Conservation (phyloP, 2,329 filamentous ascomycete species). For the Paraphaeosphaeria minitans region DNA sequence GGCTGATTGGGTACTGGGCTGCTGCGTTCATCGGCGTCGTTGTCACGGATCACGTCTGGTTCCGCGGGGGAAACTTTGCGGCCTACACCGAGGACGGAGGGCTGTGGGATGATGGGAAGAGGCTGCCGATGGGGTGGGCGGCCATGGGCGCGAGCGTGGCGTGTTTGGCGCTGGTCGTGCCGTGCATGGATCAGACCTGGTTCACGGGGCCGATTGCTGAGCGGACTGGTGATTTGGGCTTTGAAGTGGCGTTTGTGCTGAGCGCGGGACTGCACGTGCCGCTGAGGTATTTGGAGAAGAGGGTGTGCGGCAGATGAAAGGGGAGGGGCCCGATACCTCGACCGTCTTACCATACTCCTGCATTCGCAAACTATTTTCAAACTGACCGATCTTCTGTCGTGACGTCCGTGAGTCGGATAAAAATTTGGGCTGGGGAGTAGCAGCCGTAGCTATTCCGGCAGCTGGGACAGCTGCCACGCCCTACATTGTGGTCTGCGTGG, state of each 20-base stretch:
- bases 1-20: constrained; percentile 45
- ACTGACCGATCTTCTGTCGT: no score
- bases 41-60: constrained; percentile 46
- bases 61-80: constrained; percentile 38
- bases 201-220: constrained; percentile 65
- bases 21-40: constrained; percentile 42
- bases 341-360: no score
- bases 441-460: no score
- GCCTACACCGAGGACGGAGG: constrained; percentile 46
- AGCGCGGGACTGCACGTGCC: constrained; percentile 53
- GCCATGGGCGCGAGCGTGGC: constrained; percentile 46
- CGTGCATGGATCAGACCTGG: constrained; percentile 66
- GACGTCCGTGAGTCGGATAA: no score
- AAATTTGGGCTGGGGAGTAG: no score
- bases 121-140: constrained; percentile 49
- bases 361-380: no score
- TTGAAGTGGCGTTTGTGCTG: constrained; percentile 65
- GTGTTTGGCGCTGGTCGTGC: constrained; percentile 58
- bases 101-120: constrained; percentile 48
- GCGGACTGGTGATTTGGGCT: constrained; percentile 67
- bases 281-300: constrained; percentile 49
- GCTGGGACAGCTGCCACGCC: no score
- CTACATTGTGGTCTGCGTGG: no score
- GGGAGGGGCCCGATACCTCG: no score
- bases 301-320: constrained; percentile 24